Base-by-base conservation (phyloP, 2,329 filamentous ascomycete species). In the Aspergillus pseudonomiae region DNA sequence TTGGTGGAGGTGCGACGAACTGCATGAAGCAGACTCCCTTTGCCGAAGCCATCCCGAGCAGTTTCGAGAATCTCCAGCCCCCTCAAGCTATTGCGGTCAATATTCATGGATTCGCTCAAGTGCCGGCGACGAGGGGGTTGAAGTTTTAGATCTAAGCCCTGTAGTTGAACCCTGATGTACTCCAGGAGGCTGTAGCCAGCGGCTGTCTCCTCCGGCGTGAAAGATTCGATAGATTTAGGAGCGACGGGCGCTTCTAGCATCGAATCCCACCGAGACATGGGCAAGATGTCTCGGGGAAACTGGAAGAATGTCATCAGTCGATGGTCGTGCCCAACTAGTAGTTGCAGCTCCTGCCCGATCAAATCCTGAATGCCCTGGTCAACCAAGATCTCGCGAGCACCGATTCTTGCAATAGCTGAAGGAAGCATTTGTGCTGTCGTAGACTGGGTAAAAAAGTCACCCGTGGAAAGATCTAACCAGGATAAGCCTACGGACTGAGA, bases 391-490 rank as follows among this genome's bases (percentile, higher is more conserved):
- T 99, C 95, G 52, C 90, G 86, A 1, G 95, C 93, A 21, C 88
- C 88, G 66, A 98, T 90, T 30, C 94, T 89, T 32, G 94, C 91
- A 57, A 98, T 82, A 24, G 91, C 88, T 11, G 94, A 93, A n/a
- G 91, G 84, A 5, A 99, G 80, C 60, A 89, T 88, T 57, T 86
- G 82, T 9, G 94, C 78, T 24, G 89, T 89, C 0, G 91, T 89
- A 21, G 82, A 83, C 74, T 98, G 93, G 0, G 93, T 97, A 72
- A 89, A 93, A 78, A 99, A 99, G 71, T 94, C 91, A 16, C 95
- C 95, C 3, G 95, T 99, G 10, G 95, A 97, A 30, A 98, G 81
- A 78, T 99, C 95, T 54, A 98, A 82, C 95, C 95, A 99, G 46
- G 95, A 92, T 57, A 99, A 81, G 3, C 95, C 95, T 62, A 96